phyloP scores from a whole-genome alignment of 2,329 filamentous ascomycete genomes.

The Claviceps pazoutovae region DNA sequence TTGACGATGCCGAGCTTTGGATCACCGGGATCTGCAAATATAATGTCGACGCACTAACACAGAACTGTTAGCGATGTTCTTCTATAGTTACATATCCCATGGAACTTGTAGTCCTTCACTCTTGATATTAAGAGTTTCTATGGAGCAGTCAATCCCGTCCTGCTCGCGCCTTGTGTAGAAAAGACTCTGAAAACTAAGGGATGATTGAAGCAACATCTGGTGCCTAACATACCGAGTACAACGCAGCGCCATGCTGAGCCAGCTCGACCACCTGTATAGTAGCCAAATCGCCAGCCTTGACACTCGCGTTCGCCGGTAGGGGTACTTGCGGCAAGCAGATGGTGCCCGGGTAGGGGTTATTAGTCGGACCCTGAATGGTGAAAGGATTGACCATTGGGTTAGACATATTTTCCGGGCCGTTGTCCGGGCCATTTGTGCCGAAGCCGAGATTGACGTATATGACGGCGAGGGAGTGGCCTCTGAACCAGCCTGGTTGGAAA shows the following conservation, averaged over 20 bases:
- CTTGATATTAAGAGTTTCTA: too few relatives aligned
- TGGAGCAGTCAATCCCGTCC: too few relatives aligned
- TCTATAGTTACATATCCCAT: not conserved
- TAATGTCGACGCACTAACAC: slow-evolving; percentile 83
- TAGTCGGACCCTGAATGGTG: slow-evolving; percentile 68
- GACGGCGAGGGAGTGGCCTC: slow-evolving; percentile 67
- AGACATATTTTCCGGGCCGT: slow-evolving; percentile 73
- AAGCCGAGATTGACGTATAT: slow-evolving; percentile 88
- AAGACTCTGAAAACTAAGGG: too few relatives aligned
- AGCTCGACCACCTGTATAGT: slow-evolving; percentile 81
- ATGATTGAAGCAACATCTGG: not conserved
- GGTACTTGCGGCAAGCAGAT: slow-evolving; percentile 86
- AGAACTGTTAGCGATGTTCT: not conserved
- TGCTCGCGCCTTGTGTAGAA: not conserved
- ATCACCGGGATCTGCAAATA: slow-evolving; percentile 68
- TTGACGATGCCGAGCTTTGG: slow-evolving; percentile 55
- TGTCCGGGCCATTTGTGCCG: slow-evolving; percentile 49
- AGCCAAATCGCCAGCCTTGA: slow-evolving; percentile 71
- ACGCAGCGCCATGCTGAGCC: slow-evolving; percentile 67
- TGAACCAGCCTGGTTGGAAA: slow-evolving; percentile 92
- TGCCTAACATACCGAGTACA: slow-evolving; percentile 55
- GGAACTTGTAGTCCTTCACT: too few relatives aligned
- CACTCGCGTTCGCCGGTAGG: slow-evolving; percentile 55
- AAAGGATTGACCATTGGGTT: slow-evolving; percentile 68
- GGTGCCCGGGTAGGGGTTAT: slow-evolving; percentile 72